A percentile compares a stretch with the other conserved stretches of the same genome.
phyloP scores from a whole-genome alignment of 495 filamentous ascomycete genomes.

The Penicillium flavigenum region DNA sequence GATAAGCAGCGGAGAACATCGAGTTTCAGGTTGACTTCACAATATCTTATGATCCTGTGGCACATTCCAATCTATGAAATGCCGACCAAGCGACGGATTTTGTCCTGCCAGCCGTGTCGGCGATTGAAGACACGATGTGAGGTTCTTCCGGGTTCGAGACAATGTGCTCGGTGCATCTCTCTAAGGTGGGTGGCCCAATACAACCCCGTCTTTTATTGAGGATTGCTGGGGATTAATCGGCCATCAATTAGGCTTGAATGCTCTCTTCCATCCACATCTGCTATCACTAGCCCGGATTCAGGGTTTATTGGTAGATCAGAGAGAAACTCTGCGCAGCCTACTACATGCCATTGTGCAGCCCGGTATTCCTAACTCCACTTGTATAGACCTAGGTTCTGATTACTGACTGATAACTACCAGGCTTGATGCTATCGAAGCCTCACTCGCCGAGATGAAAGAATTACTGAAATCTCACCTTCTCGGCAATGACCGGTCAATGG shows the following conservation, averaged over 20 bases:
- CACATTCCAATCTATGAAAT: slow-evolving; percentile 1
- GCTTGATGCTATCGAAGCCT: slow-evolving; percentile 5
- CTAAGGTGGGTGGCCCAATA: slow-evolving; percentile 5
- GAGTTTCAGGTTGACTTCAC: slow-evolving; percentile 8
- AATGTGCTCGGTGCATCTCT: slow-evolving; percentile 14
- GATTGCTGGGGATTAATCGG: no score
- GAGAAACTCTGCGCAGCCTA: neutral
- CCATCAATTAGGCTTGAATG: slow-evolving; percentile 6
- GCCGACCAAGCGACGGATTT: slow-evolving; percentile 10
- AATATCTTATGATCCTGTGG: neutral
- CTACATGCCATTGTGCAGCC: slow-evolving; percentile 3
- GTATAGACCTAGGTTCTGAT: neutral
- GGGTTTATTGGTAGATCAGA: neutral
- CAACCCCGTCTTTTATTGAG: neutral
- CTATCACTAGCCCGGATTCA: neutral
- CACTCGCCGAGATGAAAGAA: slow-evolving; percentile 8
- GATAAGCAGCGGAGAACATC: slow-evolving; percentile 17
- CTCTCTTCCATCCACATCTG: slow-evolving; percentile 9
- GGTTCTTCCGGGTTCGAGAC: slow-evolving; percentile 10
- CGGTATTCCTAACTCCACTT: neutral
- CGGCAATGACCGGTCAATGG: neutral
- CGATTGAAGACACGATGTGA: slow-evolving; percentile 14
- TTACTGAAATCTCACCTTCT: slow-evolving; percentile 5
- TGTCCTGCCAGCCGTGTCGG: slow-evolving; percentile 12
- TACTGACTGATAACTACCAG: neutral